phyloP scores from a whole-genome alignment of 805 yeast species.

The Metschnikowia chrysomelidarum region DNA sequence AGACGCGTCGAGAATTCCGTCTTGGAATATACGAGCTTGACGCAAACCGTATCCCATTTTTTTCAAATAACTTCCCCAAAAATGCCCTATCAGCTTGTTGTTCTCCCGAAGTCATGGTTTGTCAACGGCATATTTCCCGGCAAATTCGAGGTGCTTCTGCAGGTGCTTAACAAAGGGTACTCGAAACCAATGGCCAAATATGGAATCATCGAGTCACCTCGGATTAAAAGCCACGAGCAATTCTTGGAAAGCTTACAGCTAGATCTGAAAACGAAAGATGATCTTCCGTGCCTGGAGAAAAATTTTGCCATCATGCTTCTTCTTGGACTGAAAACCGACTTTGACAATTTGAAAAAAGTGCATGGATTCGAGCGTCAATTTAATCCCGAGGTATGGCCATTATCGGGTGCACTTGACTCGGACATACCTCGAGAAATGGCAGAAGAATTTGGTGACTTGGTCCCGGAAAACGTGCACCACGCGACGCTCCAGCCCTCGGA shows the following conservation, averaged over 20 bases:
- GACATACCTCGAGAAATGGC: conserved; percentile 27
- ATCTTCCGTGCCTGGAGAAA: conserved; percentile 2
- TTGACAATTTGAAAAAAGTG: conserved; percentile 22
- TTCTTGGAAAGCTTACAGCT: conserved; percentile 29
- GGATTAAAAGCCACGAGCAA: conserved; percentile 33
- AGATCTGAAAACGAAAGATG: conserved; percentile 1
- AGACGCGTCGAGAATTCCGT: no score
- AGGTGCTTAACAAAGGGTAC: conserved; percentile 50
- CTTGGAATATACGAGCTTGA: no score
- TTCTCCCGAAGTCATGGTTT: conserved; percentile 26
- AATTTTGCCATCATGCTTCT: conserved; percentile 24
- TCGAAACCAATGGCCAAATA: conserved; percentile 45
- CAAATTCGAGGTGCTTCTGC: conserved; percentile 17
- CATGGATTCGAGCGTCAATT: conserved; percentile 28
- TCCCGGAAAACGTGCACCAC: conserved; percentile 16
- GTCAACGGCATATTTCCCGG: conserved; percentile 5
- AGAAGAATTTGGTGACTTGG: conserved; percentile 21
- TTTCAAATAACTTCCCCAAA: neutral
- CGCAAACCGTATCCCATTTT: no score
- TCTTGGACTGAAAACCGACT: conserved; percentile 25
- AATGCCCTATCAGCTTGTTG: conserved; percentile 25
- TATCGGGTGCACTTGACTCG: conserved; percentile 22
- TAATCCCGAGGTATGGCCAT: conserved; percentile 17
- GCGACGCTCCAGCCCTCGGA: conserved; percentile 19
- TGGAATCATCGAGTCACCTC: conserved; percentile 37